Conservation (phyloP, 2,329 filamentous ascomycete species). For the Xylaria sp. region DNA sequence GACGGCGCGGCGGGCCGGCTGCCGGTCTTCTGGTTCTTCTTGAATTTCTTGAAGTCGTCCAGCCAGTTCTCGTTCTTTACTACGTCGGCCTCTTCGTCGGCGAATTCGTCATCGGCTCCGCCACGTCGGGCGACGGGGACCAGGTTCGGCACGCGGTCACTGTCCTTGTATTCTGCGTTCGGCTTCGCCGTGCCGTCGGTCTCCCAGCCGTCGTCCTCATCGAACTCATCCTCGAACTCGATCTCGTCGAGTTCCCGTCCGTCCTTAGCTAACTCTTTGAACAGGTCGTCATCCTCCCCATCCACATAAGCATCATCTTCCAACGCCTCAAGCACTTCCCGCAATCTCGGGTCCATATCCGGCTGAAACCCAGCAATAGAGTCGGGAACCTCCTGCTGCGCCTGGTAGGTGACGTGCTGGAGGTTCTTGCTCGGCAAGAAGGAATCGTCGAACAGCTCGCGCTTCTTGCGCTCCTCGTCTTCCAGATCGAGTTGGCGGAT, state of each 20-base stretch:
- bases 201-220: conserved; percentile 82
- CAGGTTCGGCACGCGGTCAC: conserved; percentile 44
- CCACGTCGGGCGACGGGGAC: conserved; percentile 29
- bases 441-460: conserved; percentile 63
- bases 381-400: conserved; percentile 89
- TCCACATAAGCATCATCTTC: conserved; percentile 93
- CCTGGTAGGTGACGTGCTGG: conserved; percentile 74
- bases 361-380: conserved; percentile 90
- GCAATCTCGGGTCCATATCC: conserved; percentile 90
- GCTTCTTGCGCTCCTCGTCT: conserved; percentile 40
- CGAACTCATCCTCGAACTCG: conserved; percentile 65
- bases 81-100: conserved; percentile 39
- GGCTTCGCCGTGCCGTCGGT: conserved; percentile 87
- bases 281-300: conserved; percentile 75
- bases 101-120: conserved; percentile 16
- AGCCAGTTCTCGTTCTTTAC: conserved; percentile 76
- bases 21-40: conserved; percentile 64
- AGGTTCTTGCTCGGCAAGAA: conserved; percentile 76
- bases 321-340: conserved; percentile 86
- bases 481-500: conserved; percentile 58
- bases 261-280: conserved; percentile 65
- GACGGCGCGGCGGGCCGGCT: conserved; percentile 36
- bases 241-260: conserved; percentile 68
- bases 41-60: conserved; percentile 89
- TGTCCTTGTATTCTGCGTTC: conserved; percentile 48